Base-by-base conservation (phyloP, 768 basidiomycete species). In the Serendipita indica region DNA sequence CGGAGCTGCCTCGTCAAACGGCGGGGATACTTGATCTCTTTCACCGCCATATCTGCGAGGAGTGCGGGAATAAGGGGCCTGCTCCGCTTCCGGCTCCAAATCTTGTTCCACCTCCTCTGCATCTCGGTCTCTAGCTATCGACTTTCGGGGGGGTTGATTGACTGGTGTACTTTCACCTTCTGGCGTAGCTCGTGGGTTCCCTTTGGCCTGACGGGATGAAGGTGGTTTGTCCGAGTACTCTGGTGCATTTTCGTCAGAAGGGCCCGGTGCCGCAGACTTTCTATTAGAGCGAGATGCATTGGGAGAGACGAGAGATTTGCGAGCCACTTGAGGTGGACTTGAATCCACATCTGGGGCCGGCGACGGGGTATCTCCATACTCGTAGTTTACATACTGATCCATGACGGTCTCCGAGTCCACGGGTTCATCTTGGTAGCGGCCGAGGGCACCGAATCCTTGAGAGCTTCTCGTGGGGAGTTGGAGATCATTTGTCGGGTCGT, bases 371-470 rank as follows among this genome's bases (percentile, higher is more conserved):
- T 54, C 49, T 5, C 49, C 49, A 54, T 28, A 18, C 7, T 54
- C 32, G 25, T 28, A 54, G n/a, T 54, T 28, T 20, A 54, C 30
- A 27, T 54, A 54, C 32, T n/a, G 22, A 16, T 54, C 49, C 49
- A 54, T 54, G 49, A 54, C 32, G 16, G 22, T 54, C 22, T 54
- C 49, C 16, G 49, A n/a, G 30, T 54, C 49, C 32, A 28, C 49
- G n/a, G 22, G 25, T 27, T 54, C 49, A 54, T 54, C 49, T 10
- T 54, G 49, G n/a, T 54, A 28, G 7, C 32, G 25, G 7, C 22
- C 22, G n/a, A 54, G 25, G 10, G 25, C 49, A 30, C 49, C 32
- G 32, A 54, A 54, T 54, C 41, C 41, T 43, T 43, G 49, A 22
- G 49, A 27, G 20, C 16, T 25, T 30, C 49, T 18, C 7, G 16